Conservation (phyloP, 495 filamentous ascomycete species). For the Corynascus novoguineensis region DNA sequence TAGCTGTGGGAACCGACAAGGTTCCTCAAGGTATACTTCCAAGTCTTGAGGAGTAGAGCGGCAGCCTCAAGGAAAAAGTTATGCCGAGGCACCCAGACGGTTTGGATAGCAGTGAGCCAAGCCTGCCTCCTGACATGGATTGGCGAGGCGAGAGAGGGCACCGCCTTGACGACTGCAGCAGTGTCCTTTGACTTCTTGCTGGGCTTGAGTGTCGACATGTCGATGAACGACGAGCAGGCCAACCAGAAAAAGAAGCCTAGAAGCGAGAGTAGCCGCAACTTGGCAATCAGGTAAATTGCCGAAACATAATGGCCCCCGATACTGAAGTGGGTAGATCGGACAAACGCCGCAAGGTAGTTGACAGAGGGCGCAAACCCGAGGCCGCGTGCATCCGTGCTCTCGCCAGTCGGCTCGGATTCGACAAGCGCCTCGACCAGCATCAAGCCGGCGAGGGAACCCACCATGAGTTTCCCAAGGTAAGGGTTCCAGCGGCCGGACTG, state of each 20-base stretch:
- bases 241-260: conserved; percentile 64
- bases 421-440: conserved; percentile 80
- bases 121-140: conserved; percentile 82
- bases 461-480: conserved; percentile 71
- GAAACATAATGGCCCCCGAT: conserved; percentile 45
- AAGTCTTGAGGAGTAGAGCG: conserved; percentile 69
- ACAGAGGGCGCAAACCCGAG: conserved; percentile 59
- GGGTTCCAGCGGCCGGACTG: conserved; percentile 42
- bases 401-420: conserved; percentile 51
- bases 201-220: conserved; percentile 39
- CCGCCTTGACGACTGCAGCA: conserved; percentile 42
- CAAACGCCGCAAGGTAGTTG: conserved; percentile 43
- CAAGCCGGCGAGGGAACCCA: conserved; percentile 82
- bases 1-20: conserved; percentile 70
- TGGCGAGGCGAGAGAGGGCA: conserved; percentile 70
- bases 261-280: conserved; percentile 56
- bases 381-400: conserved; percentile 59
- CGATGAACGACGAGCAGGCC: conserved; percentile 62
- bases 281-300: conserved; percentile 37
- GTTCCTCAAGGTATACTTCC: conserved; percentile 76
- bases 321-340: conserved; percentile 37
- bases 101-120: conserved; percentile 92
- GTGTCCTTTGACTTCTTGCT: conserved; percentile 31
- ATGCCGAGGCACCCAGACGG: conserved; percentile 87
- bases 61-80: conserved; percentile 78